Percentiles rank a stretch among this genome's conserved stretches.
phyloP scores from a whole-genome alignment of 1,284 basidiomycete genomes.

The Cutaneotrichosporon cavernicola region DNA sequence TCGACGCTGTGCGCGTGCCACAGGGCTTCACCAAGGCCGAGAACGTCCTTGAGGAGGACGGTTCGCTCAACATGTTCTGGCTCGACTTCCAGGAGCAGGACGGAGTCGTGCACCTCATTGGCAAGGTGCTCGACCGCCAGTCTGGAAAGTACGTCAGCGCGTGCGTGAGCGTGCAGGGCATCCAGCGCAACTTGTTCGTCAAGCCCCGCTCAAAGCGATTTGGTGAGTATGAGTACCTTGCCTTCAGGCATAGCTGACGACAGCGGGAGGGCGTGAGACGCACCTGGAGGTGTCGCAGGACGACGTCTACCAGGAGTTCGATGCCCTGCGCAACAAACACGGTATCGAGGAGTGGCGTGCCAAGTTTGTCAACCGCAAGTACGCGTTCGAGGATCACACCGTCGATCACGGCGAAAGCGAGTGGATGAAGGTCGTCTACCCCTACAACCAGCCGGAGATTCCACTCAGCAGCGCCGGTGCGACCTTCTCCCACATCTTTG shows the following conservation, averaged over 20 bases:
- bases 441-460: conserved; percentile 70
- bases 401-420: conserved; percentile 76
- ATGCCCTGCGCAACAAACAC: conserved; percentile 68
- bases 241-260: conserved; percentile 27
- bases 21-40: conserved; percentile 54
- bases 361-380: conserved; percentile 84
- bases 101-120: conserved; percentile 72
- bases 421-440: conserved; percentile 92
- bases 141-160: conserved; percentile 75
- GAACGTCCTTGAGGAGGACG: conserved; percentile 64
- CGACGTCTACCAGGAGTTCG: conserved; percentile 84
- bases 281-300: conserved; percentile 67
- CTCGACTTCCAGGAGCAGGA: conserved; percentile 83
- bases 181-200: conserved; percentile 93
- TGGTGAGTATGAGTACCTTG: conserved; percentile 53
- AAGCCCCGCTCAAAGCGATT: conserved; percentile 71
- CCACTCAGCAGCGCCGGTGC: conserved; percentile 71
- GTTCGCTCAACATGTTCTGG: conserved; percentile 84
- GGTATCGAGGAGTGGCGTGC: conserved; percentile 75
- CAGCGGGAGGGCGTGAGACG: conserved; percentile 64
- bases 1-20: conserved; percentile 51
- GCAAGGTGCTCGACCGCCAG: conserved; percentile 78
- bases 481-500: conserved; percentile 84
- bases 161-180: conserved; percentile 78
- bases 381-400: conserved; percentile 85